Evolutionary conservation across 1,139 yeast species (phyloP), one percentile per base, ranked within the genome.

Genomic region (Candida sanyaensis): DNA sequence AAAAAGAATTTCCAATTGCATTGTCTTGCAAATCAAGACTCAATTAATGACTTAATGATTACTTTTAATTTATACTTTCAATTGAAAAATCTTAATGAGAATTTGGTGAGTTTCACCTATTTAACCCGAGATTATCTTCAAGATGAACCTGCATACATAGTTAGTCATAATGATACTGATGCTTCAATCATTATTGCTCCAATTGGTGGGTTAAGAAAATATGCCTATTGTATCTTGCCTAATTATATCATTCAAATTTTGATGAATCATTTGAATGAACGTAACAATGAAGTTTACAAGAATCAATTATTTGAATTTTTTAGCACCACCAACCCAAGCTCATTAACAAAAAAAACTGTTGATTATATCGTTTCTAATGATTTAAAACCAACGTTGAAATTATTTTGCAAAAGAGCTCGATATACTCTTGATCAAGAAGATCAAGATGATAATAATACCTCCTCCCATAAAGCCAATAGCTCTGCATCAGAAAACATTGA

Each of bases 361-460:
- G 83, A 81, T 52, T 77, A 83, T 69, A 65, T 84, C 12, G 62
- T 78, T 29, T 68, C 78, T 12, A 76, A 76, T 54, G 65, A 71
- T 38, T 71, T 75, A 55, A 73, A 71, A 60, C 90, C 81, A 23
- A 70, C 63, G 46, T 66, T 57, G 65, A 79, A 75, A 51, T 61
- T 83, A 13, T 64, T 66, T 33, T 69, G 75, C 44, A 73, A 75
- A 51, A 67, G 85, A 48, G 60, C 82, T n/a, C 68, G 89, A 43
- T 84, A 76, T 62, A 62, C 71, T 42, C 57, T 63, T 29, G 65
- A 64, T 23, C 57, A 62, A 32, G 61, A 59, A 34, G 54, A 45
- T 23, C 54, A 52, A 12, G 60, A 58, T 11, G 54, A 48, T 12
- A 42, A 17, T 17, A 17, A 3, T 17, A 17, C 21, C 21, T 45